phyloP scores from a whole-genome alignment of 23 red algal species.

The Gracilaria vermiculophylla region DNA sequence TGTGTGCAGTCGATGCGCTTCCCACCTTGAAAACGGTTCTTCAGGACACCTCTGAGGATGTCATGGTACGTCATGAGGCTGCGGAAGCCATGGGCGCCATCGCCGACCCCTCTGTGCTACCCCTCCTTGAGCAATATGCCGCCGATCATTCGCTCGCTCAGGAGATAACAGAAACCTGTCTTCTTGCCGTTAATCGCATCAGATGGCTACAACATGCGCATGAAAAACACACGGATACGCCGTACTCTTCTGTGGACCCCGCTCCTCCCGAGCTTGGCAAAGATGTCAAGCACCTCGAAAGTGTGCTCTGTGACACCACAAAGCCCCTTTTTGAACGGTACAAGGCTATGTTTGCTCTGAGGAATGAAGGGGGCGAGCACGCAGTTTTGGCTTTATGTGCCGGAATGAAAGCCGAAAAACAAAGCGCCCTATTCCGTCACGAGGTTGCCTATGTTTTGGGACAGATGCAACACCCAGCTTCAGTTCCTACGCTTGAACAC shows the following conservation, averaged over 20 bases:
- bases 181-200: constrained; percentile 66
- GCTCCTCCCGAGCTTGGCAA: not conserved
- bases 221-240: not conserved
- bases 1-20: constrained; percentile 32
- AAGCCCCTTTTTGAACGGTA: constrained; percentile 75
- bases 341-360: constrained; percentile 77
- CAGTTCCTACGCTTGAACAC: constrained; percentile 50
- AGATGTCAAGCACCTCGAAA: constrained; percentile 41
- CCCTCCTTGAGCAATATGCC: constrained; percentile 29
- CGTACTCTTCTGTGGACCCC: constrained; percentile 74
- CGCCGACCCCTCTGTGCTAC: not conserved
- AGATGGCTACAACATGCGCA: not conserved
- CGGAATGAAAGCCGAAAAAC: constrained; percentile 47
- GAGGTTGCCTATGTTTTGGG: constrained; percentile 95
- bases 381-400: constrained; percentile 68
- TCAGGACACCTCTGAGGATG: constrained; percentile 57
- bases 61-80: constrained; percentile 97
- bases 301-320: constrained; percentile 46
- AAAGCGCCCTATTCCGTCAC: constrained; percentile 90
- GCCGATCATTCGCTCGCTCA: constrained; percentile 15
- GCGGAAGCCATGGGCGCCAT: constrained; percentile 97
- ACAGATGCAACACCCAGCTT: constrained; percentile 62
- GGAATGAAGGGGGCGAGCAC: constrained; percentile 66
- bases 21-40: constrained; percentile 38
- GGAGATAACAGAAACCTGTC: constrained; percentile 90